Evolutionary conservation across 805 yeast genomes (phyloP).

Genomic region (Grigorovia jiainica): DNA sequence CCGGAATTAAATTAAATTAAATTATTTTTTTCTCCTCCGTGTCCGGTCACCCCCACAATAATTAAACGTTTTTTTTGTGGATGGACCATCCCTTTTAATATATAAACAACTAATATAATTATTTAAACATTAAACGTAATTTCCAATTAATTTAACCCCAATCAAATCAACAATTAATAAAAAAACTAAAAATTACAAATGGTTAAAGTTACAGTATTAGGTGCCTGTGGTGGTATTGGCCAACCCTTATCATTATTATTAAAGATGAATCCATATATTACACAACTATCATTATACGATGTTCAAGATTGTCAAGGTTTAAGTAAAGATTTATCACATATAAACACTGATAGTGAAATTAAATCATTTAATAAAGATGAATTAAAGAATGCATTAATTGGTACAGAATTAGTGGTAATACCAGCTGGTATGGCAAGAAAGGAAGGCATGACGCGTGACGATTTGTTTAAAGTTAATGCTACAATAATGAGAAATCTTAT

Average conservation of each 20-base stretch:
- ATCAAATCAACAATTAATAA: not conserved
- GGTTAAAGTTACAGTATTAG: conserved; percentile 64
- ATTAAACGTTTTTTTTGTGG: too few species aligned
- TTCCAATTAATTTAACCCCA: too few species aligned
- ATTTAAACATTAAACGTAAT: too few species aligned
- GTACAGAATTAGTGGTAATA: conserved; percentile 77
- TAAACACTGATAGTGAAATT: conserved; percentile 65
- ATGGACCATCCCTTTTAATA: too few species aligned
- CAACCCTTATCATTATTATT: conserved; percentile 57
- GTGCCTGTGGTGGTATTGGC: conserved; percentile 85
- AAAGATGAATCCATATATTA: conserved; percentile 62
- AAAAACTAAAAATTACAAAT: conserved; percentile 3
- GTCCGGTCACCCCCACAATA: too few species aligned
- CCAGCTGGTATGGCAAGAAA: conserved; percentile 88
- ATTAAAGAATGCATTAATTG: conserved; percentile 58
- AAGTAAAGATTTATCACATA: conserved; percentile 70
- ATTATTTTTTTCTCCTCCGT: too few species aligned
- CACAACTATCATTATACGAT: conserved; percentile 63
- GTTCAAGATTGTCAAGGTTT: conserved; percentile 73
- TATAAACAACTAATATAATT: too few species aligned
- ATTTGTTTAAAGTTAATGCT: conserved; percentile 75
- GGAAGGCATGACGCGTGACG: conserved; percentile 86
- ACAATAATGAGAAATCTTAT: conserved; percentile 73
- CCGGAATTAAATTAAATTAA: too few species aligned
- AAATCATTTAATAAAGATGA: conserved; percentile 59